Conservation (phyloP, 305 asterid genomes). For the Fraxinus ornus region DNA sequence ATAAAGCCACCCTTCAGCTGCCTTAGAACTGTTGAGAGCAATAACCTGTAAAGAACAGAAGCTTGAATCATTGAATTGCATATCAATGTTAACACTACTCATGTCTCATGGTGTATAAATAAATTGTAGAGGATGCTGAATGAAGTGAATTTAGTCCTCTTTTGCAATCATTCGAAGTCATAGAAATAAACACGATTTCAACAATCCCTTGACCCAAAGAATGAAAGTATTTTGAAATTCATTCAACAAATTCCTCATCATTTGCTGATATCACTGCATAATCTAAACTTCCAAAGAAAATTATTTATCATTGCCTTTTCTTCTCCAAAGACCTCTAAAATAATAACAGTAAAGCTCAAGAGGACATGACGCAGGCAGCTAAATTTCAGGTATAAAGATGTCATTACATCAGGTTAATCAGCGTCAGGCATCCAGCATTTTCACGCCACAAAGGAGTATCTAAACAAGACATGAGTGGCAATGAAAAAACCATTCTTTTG, state of each 20-base stretch:
- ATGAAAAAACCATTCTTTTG: neutral
- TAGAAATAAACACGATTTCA: neutral
- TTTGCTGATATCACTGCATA: neutral
- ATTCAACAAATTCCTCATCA: neutral
- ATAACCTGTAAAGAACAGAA: constrained; percentile 55
- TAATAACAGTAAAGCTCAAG: neutral
- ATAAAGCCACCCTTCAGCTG: constrained; percentile 92
- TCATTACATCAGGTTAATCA: neutral
- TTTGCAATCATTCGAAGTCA: neutral
- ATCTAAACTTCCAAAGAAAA: neutral
- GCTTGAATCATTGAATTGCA: neutral
- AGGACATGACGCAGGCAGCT: neutral
- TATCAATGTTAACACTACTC: neutral
- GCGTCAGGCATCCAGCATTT: neutral
- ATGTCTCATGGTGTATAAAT: neutral
- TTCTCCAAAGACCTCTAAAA: neutral
- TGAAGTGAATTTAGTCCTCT: neutral
- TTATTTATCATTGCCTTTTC: neutral
- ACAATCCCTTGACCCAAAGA: neutral
- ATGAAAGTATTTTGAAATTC: neutral
- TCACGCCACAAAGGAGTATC: neutral
- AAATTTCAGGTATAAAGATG: neutral
- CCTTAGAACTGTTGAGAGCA: constrained; percentile 76
- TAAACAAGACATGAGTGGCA: neutral
- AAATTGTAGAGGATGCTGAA: neutral